Percentiles rank a stretch among this genome's conserved stretches.
phyloP scores from a whole-genome alignment of 2,329 filamentous ascomycete species.

The Sodiomyces alkalinus region DNA sequence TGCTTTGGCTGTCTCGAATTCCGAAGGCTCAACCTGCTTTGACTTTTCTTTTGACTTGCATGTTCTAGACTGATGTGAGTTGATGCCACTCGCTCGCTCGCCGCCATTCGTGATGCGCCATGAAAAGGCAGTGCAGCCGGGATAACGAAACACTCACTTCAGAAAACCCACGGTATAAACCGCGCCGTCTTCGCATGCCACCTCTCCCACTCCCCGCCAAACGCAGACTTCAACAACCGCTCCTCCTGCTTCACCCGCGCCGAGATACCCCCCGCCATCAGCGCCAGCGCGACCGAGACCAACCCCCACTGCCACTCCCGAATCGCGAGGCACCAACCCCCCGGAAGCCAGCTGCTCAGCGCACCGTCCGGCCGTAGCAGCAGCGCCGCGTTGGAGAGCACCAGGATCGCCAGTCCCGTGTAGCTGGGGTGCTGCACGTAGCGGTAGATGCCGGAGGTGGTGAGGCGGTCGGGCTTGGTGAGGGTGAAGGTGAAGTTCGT shows the following conservation, averaged over 20 bases:
- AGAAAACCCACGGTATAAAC: constrained; percentile 30
- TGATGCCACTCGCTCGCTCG: no score
- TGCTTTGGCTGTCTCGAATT: no score
- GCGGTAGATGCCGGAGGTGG: constrained; percentile 30
- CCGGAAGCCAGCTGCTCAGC: constrained; percentile 22
- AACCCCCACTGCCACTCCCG: constrained; percentile 4
- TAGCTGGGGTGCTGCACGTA: constrained; percentile 39
- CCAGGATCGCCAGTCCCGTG: constrained; percentile 22
- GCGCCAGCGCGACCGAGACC: constrained; percentile 4
- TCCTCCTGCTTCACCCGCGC: constrained; percentile 32
- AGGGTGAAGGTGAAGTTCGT: constrained; percentile 38
- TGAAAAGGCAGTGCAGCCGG: no score
- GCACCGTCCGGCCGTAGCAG: constrained; percentile 22
- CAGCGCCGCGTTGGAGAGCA: constrained; percentile 15
- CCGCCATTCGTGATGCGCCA: no score
- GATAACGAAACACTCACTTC: no score
- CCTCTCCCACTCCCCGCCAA: constrained; percentile 30
- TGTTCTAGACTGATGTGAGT: no score
- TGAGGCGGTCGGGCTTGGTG: constrained; percentile 25
- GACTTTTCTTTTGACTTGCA: no score
- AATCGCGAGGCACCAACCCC: constrained; percentile 5
- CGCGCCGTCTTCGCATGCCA: constrained; percentile 32
- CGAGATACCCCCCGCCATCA: constrained; percentile 12
- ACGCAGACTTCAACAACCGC: constrained; percentile 27
- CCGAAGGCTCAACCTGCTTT: no score